Base-by-base conservation (phyloP, 2,329 filamentous ascomycete genomes). In the Xylaria sp. region DNA sequence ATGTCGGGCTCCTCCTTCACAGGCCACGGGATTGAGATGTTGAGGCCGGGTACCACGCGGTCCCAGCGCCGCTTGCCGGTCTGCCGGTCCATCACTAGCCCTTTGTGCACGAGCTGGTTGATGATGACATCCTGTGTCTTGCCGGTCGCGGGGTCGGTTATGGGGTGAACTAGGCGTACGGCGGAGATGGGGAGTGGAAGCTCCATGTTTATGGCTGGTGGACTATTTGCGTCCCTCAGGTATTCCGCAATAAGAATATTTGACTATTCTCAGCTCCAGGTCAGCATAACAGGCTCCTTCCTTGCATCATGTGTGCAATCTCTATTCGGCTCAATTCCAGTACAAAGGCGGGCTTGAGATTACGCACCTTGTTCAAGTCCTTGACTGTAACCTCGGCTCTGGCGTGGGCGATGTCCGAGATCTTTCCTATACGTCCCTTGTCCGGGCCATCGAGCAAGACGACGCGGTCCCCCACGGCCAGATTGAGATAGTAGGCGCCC, bases 371-470 rank as follows among this genome's bases (percentile, higher is more conserved):
- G 76, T 91, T 89, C 68, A 90, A 74, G 28, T 85, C 87, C 70
- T 88, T 84, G 51, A 94, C 81, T n/a, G 81, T 84, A 54, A 93
- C 83, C 70, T 86, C 85, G 69, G 88, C 90, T 54, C 81, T 82
- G 11, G 85, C 80, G 4, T 77, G 70, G 72, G 88, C 81, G 54
- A 97, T 83, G 1, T 83, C 79, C 68, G 79, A 80, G 53, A 98
- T 88, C n/a, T 83, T 82, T 59, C 93, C 92, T 80, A 99, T 96
- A 82, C 91, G 93, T 75, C 94, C 94, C 82, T 90, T 92, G 76
- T 96, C 92, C 42, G 86, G 87, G 9, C 95, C 94, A 69, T 91
- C 88, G 63, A 93, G 82, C 67, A 98, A 82, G 62, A 95, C 92
- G 38, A 97, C 94, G 68, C 96, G 88, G 80, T 98, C 96, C 6